Base-by-base conservation (phyloP, 2,329 filamentous ascomycete genomes). In the Triangularia verruculosa region DNA sequence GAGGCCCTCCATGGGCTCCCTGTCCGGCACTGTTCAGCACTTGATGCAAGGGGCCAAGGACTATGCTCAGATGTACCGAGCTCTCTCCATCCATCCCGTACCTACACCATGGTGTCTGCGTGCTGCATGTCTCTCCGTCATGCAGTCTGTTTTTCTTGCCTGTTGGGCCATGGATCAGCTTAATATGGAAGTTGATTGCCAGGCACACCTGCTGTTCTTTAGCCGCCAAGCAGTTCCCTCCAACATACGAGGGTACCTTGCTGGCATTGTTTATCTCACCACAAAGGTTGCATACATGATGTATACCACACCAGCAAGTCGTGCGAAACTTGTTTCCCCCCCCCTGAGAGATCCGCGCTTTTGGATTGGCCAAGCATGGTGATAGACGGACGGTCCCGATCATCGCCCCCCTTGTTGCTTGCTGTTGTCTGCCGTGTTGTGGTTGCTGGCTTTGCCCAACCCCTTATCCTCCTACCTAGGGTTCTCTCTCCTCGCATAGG, bases 141-240 rank as follows among this genome's bases (percentile, higher is more conserved):
- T 66, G 63, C 58, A 62, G n/a, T 52, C 39, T 53, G 47, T 24
- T 62, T 52, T 28, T 51, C 57, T 57, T 30, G 34, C 17, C 30
- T 63, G 54, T 59, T 20, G 53, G 32, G 34, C 34, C 34, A 39
- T 7, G 34, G 34, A 39, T 39, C 34, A 39, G 34, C 47, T 13
- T 60, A 64, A 61, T 69, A 64, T 65, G 43, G 47, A 32, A 52
- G 24, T 57, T 65, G 64, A 70, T 70, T 64, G 58, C 61, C 34
- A 39, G 62, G 51, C 56, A 59, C 59, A 61, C 63, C 22, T 59
- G 47, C 6, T 8, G n/a, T 39, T 47, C 64, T 70, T 69, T 69
- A 68, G 65, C 67, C 64, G 68, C 60, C 59, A 62, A 34, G 34
- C 53, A 28, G 57, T 27, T 20, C 20, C 22, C 60, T 59, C 22